phyloP scores from a whole-genome alignment of 1,284 basidiomycete species.

The Inonotus obliquus region DNA sequence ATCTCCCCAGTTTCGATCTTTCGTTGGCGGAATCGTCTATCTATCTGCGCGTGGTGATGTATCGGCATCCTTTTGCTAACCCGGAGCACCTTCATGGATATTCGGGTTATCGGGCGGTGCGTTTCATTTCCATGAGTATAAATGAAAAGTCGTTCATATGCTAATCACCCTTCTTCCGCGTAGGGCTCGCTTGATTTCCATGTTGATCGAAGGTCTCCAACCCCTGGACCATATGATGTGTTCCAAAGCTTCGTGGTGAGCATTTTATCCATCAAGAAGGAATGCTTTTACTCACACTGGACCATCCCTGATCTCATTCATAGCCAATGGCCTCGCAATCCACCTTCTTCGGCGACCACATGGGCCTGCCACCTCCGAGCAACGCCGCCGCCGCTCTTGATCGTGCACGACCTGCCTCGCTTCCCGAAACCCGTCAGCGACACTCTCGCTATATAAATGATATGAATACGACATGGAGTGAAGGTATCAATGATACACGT shows the following conservation, averaged over 20 bases:
- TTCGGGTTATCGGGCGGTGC: background rate
- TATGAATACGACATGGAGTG: background rate
- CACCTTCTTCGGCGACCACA: slow-evolving; percentile 5
- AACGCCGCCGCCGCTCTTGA: background rate
- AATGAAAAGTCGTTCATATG: background rate
- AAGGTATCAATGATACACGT: background rate
- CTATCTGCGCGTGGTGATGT: slow-evolving; percentile 7
- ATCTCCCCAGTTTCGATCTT: background rate
- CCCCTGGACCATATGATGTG: background rate
- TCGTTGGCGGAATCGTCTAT: background rate
- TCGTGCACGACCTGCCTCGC: background rate
- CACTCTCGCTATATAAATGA: background rate
- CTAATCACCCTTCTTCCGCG: background rate
- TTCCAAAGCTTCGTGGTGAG: slow-evolving; percentile 12
- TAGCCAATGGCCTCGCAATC: slow-evolving; percentile 14
- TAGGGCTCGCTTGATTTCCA: background rate
- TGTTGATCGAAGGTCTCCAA: background rate
- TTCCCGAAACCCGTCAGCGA: background rate
- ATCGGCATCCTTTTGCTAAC: slow-evolving; percentile 19
- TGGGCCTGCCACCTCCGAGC: background rate
- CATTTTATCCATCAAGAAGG: background rate
- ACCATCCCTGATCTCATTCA: background rate
- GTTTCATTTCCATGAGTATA: background rate
- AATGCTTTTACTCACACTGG: background rate
- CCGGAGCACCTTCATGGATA: slow-evolving; percentile 8